Evolutionary conservation across 371 early-diverging fungal genomes (phyloP), one percentile per base, ranked within the genome.

Genomic region (Mucor circinelloides): DNA sequence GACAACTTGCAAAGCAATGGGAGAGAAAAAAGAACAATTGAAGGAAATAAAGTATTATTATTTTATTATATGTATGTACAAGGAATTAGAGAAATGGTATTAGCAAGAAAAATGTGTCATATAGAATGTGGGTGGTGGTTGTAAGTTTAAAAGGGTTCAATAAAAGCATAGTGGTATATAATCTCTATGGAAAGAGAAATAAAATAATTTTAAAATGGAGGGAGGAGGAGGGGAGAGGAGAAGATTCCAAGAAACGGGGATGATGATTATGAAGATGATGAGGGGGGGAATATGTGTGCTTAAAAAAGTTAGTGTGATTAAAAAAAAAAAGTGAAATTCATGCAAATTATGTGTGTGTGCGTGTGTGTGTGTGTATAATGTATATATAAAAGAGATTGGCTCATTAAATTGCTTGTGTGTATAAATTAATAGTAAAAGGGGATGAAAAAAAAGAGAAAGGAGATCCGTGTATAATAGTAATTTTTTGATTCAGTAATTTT

Each of bases 1-100:
- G 70, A 36, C 52, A 42, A 23, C 50, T 76, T 9, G 72, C 76
- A 23, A 69, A 64, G n/a, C 67, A 38, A 0, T 75, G 76, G 72
- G 67, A 69, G 57, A 63, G 36, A 40, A 38, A 63, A 62, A 58
- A 66, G 19, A 55, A 42, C 38, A 58, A 38, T 19, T 38, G 19
- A 38, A 23, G 36, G 13, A 31, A 55, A 55, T 55, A 55, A 55
- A 30, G 8, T 10, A 55, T 28, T 28, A 55, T 50, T 50, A 12
- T 50, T 23, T 50, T 50, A 25, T 40, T 50, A 50, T 50, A 23
- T 50, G 25, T 50, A 25, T 50, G 25, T 25, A 50, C 23, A 25
- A 19, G 19, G 10, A 12, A 25, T 25, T 23, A 50, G 50, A 50
- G 50, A 50, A 25, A 25, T 50, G 50, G 25, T 4, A 50, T 50